These are phyloP conservation scores for Paspalum notatum DNA, from an alignment of 176 grass and related monocot genomes.

Conservation along the genomic window DNA sequence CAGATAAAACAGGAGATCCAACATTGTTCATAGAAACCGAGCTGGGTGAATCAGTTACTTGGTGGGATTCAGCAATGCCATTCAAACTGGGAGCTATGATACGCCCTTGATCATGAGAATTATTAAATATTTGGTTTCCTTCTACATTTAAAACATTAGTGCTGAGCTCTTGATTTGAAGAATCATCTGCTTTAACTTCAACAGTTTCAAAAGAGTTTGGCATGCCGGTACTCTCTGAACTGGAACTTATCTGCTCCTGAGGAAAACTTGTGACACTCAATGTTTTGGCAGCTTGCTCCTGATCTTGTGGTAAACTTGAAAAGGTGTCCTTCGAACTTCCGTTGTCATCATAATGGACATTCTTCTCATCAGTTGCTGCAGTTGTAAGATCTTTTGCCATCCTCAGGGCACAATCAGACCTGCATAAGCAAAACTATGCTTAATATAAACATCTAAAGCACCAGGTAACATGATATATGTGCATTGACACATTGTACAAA, in stretches of 20 bases:
- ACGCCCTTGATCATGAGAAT: conserved; percentile 50
- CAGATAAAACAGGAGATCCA: conserved; percentile 78
- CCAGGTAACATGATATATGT: conserved; percentile 20
- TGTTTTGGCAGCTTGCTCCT: conserved; percentile 78
- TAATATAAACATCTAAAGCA: conserved; percentile 43
- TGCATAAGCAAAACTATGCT: conserved; percentile 52
- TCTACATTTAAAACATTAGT: conserved; percentile 55
- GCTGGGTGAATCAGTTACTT: conserved; percentile 65
- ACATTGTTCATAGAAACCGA: conserved; percentile 67
- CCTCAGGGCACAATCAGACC: conserved; percentile 90
- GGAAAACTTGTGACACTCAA: conserved; percentile 76
- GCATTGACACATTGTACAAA: conserved; percentile 46
- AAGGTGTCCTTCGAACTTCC: conserved; percentile 77
- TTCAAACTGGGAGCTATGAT: conserved; percentile 46
- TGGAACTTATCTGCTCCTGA: conserved; percentile 87
- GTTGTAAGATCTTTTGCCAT: conserved; percentile 90
- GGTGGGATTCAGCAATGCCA: conserved; percentile 51
- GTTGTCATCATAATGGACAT: conserved; percentile 69
- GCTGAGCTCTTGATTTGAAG: conserved; percentile 34
- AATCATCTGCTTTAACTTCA: conserved; percentile 69
- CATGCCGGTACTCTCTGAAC: conserved; percentile 69
- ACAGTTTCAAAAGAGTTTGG: conserved; percentile 51
- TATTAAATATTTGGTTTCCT: conserved; percentile 54
- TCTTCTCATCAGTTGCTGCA: conserved; percentile 68
- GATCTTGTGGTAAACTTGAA: conserved; percentile 74